phyloP scores from a whole-genome alignment of 345 rosid species.

The Eucalyptus rudis region DNA sequence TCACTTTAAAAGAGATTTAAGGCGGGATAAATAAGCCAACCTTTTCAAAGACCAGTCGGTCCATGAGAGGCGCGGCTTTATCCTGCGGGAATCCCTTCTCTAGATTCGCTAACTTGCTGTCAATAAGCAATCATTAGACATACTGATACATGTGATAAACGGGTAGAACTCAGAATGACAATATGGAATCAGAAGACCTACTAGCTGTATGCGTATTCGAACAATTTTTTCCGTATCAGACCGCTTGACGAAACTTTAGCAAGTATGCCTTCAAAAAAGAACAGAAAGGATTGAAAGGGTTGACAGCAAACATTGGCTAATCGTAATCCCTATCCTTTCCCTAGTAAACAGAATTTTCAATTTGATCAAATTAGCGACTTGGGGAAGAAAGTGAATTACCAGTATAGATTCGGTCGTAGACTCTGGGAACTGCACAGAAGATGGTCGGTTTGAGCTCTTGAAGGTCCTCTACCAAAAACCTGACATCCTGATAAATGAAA shows the following conservation, averaged over 20 bases:
- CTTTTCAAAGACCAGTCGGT: slow-evolving; percentile 72
- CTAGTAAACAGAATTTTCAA: neutral
- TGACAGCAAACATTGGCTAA: neutral
- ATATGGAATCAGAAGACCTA: slow-evolving; percentile 13
- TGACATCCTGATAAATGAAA: slow-evolving; percentile 36
- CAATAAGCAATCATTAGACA: neutral
- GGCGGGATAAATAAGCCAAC: slow-evolving; percentile 7
- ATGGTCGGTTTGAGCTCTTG: slow-evolving; percentile 78
- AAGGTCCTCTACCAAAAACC: slow-evolving; percentile 69
- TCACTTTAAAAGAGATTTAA: neutral
- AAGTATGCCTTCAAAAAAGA: slow-evolving; percentile 32
- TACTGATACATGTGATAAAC: neutral
- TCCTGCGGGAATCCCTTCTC: slow-evolving; percentile 66
- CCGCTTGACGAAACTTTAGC: slow-evolving; percentile 64
- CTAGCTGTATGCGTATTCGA: slow-evolving; percentile 74
- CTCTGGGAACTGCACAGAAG: slow-evolving; percentile 84
- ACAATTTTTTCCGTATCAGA: slow-evolving; percentile 43
- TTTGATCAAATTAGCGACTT: neutral
- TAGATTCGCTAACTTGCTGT: slow-evolving; percentile 72
- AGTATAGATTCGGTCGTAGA: slow-evolving; percentile 66
- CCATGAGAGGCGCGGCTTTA: slow-evolving; percentile 78
- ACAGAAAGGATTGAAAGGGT: neutral
- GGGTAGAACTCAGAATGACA: neutral
- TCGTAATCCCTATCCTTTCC: neutral
- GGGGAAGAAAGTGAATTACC: slow-evolving; percentile 16